These are phyloP conservation scores for Naganishia randhawae DNA, from an alignment of 768 basidiomycete species.

Conservation along the genomic window DNA sequence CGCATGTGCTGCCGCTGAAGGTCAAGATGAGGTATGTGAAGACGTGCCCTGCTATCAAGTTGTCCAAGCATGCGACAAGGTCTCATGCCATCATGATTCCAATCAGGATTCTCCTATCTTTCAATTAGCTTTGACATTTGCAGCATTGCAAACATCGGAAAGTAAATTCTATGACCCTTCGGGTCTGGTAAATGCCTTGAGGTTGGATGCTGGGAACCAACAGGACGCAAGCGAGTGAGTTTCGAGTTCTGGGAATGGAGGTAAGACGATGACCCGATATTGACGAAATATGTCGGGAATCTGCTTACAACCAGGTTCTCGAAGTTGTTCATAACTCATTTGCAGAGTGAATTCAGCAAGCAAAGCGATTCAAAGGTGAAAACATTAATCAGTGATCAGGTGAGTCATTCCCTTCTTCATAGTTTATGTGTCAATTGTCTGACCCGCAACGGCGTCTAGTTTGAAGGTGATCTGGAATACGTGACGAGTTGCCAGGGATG, in stretches of 20 bases:
- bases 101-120: conserved; percentile 46
- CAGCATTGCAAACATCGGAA: conserved; percentile 72
- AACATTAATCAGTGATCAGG: conserved; percentile 71
- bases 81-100: neutral
- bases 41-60: conserved; percentile 18
- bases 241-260: neutral
- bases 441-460: conserved; percentile 54
- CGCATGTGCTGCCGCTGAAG: conserved; percentile 64
- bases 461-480: conserved; percentile 79
- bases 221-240: conserved; percentile 94
- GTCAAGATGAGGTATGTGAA: conserved; percentile 72
- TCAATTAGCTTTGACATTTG: conserved; percentile 58
- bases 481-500: conserved; percentile 74
- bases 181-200: conserved; percentile 77
- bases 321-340: conserved; percentile 85
- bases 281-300: neutral
- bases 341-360: conserved; percentile 81
- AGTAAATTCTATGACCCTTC: conserved; percentile 74
- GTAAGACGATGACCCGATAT: conserved; percentile 10
- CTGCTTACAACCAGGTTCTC: conserved; percentile 63
- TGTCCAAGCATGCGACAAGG: neutral
- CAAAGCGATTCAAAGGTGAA: conserved; percentile 64
- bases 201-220: conserved; percentile 76
- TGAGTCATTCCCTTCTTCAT: conserved; percentile 39
- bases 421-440: conserved; percentile 18